These are phyloP conservation scores for Lizonia empirigonia DNA, from an alignment of 2,329 filamentous ascomycete genomes.

Conservation along the genomic window DNA sequence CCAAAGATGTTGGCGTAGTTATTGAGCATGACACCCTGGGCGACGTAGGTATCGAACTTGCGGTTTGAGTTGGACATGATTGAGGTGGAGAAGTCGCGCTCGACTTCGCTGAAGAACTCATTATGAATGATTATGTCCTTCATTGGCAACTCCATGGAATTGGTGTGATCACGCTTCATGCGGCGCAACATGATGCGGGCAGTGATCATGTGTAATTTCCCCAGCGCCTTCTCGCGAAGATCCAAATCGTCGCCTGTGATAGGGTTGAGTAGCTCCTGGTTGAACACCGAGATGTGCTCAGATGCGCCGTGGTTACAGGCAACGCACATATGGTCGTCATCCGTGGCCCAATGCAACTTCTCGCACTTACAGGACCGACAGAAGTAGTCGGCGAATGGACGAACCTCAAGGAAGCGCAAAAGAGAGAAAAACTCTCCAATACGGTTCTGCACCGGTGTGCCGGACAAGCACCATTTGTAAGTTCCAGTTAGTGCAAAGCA, in stretches of 20 bases:
- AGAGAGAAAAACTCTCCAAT: slow-evolving; percentile 98
- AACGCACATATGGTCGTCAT: slow-evolving; percentile 72
- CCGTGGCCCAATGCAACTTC: slow-evolving; percentile 80
- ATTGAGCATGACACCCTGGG: slow-evolving; percentile 88
- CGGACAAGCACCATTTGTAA: slow-evolving; percentile 95
- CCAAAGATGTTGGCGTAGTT: slow-evolving; percentile 97
- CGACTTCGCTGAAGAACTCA: slow-evolving; percentile 95
- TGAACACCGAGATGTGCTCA: slow-evolving; percentile 81
- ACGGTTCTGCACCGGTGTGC: slow-evolving; percentile 93
- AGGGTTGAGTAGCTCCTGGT: slow-evolving; percentile 92
- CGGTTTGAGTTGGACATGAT: slow-evolving; percentile 93
- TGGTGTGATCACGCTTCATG: slow-evolving; percentile 89
- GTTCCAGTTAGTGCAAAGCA: slow-evolving; percentile 88
- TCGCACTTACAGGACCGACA: slow-evolving; percentile 87
- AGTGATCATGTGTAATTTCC: slow-evolving; percentile 85
- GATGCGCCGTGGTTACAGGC: slow-evolving; percentile 70
- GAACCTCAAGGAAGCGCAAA: slow-evolving; percentile 85
- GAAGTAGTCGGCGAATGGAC: slow-evolving; percentile 90
- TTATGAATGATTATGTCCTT: slow-evolving; percentile 92
- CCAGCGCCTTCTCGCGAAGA: slow-evolving; percentile 71
- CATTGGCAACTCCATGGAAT: slow-evolving; percentile 93
- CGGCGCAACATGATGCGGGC: slow-evolving; percentile 95
- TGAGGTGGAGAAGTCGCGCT: slow-evolving; percentile 91
- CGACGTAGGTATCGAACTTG: slow-evolving; percentile 94
- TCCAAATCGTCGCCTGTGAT: slow-evolving; percentile 55